phyloP scores from a whole-genome alignment of 345 rosid genomes.

The Eucalyptus albens region DNA sequence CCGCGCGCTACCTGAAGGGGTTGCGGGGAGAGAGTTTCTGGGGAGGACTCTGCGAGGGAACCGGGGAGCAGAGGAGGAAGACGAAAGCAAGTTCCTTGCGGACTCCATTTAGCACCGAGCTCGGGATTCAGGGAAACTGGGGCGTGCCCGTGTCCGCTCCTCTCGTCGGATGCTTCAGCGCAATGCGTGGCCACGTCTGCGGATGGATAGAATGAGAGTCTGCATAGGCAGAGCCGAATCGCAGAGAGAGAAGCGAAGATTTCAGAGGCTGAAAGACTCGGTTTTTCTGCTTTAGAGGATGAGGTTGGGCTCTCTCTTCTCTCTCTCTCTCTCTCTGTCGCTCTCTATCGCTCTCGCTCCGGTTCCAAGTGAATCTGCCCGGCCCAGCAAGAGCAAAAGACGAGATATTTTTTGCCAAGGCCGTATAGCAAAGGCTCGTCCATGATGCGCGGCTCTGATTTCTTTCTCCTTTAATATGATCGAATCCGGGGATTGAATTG shows the following conservation, averaged over 20 bases:
- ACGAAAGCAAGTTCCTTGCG: conserved; percentile 45
- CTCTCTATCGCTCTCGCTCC: background rate
- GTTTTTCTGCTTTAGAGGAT: background rate
- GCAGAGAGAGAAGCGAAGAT: background rate
- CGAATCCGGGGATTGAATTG: background rate
- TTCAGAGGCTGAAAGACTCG: background rate
- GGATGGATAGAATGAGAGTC: background rate
- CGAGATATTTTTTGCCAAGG: background rate
- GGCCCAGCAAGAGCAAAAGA: background rate
- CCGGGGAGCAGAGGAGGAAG: conserved; percentile 56
- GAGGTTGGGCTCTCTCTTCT: background rate
- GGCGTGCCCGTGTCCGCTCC: background rate
- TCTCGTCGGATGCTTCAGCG: background rate
- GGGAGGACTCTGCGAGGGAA: conserved; percentile 35
- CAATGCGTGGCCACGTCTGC: background rate
- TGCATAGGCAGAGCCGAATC: background rate
- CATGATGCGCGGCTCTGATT: background rate
- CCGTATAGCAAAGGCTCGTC: background rate
- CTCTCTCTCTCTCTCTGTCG: background rate
- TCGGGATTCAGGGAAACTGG: background rate
- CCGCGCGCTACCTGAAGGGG: conserved; percentile 31
- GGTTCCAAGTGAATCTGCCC: background rate
- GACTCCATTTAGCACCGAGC: conserved; percentile 38
- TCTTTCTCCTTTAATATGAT: background rate
- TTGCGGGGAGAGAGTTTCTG: conserved; percentile 12